Evolutionary conservation across 805 yeast species (phyloP).

Genomic region (Myxozyma mucilagina): DNA sequence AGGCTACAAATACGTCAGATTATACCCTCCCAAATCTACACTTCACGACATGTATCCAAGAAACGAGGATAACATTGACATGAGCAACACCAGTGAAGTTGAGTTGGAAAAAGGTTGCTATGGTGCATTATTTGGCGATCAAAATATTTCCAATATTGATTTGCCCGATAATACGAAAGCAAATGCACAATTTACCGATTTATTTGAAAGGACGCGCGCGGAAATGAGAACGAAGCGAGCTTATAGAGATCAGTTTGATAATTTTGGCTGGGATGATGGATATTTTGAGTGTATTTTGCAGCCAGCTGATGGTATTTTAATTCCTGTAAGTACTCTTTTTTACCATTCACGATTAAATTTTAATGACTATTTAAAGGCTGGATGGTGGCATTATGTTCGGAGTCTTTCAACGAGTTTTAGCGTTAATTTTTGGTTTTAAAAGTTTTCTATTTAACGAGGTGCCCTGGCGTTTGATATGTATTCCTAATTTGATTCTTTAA

Average conservation of each 20-base stretch:
- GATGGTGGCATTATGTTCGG: constrained; percentile 38
- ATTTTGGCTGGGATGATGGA: constrained; percentile 33
- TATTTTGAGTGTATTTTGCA: constrained; percentile 32
- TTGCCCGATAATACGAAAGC: not conserved
- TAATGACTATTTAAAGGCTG: constrained; percentile 8
- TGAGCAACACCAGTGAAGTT: constrained; percentile 35
- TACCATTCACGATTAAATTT: not conserved
- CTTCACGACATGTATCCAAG: constrained; percentile 25
- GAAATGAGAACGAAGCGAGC: constrained; percentile 11
- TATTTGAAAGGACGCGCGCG: not conserved
- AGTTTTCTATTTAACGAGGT: not conserved
- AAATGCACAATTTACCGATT: not conserved
- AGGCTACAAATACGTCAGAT: constrained; percentile 36
- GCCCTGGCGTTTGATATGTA: not conserved
- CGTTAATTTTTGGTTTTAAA: constrained; percentile 35
- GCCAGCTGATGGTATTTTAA: constrained; percentile 36
- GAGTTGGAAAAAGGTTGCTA: constrained; percentile 30
- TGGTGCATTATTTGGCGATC: constrained; percentile 16
- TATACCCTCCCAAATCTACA: constrained; percentile 24
- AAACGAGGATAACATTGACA: constrained; percentile 3
- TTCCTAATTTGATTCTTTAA: not conserved
- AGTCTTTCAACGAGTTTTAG: constrained; percentile 32
- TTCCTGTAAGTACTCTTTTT: constrained; percentile 28
- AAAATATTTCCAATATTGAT: not conserved
- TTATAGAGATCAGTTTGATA: constrained; percentile 30